These are phyloP conservation scores for Thraustochytrium sp. DNA, from an alignment of 352 stramenopile genomes.

Conservation along the genomic window DNA sequence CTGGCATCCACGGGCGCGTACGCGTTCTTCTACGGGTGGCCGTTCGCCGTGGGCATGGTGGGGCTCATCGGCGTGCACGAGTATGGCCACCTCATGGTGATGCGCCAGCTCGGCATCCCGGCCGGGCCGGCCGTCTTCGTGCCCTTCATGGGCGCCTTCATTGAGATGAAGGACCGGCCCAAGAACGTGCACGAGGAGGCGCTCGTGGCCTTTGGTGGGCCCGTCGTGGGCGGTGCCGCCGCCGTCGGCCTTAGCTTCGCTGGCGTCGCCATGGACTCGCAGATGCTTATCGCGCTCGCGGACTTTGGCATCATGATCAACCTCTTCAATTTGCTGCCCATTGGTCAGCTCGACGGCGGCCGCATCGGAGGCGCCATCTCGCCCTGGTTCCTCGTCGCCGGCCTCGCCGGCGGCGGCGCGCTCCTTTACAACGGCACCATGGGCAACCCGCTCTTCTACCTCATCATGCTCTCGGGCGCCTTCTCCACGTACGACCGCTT, in stretches of 20 bases:
- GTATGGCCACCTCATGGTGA: conserved; percentile 56
- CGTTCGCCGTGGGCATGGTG: conserved; percentile 68
- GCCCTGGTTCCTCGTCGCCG: conserved; percentile 51
- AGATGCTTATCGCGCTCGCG: conserved; percentile 63
- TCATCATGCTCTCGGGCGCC: conserved; percentile 59
- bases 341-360: conserved; percentile 68
- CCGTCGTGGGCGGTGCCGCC: conserved; percentile 58
- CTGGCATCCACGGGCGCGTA: conserved; percentile 65
- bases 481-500: conserved; percentile 45
- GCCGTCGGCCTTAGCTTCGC: conserved; percentile 53
- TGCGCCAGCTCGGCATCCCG: conserved; percentile 57
- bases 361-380: conserved; percentile 63
- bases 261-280: conserved; percentile 57
- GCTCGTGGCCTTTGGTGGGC: conserved; percentile 64
- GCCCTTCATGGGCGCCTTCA: conserved; percentile 68
- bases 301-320: conserved; percentile 80
- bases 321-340: conserved; percentile 69
- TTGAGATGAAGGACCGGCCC: conserved; percentile 61
- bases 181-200: conserved; percentile 63
- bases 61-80: conserved; percentile 66
- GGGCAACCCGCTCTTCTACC: conserved; percentile 58
- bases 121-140: conserved; percentile 71
- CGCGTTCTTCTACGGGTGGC: conserved; percentile 63
- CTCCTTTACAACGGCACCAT: conserved; percentile 40
- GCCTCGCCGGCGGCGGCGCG: conserved; percentile 41